Evolutionary conservation across 1,284 basidiomycete species (phyloP).

Genomic region (Sporisorium sorghi): DNA sequence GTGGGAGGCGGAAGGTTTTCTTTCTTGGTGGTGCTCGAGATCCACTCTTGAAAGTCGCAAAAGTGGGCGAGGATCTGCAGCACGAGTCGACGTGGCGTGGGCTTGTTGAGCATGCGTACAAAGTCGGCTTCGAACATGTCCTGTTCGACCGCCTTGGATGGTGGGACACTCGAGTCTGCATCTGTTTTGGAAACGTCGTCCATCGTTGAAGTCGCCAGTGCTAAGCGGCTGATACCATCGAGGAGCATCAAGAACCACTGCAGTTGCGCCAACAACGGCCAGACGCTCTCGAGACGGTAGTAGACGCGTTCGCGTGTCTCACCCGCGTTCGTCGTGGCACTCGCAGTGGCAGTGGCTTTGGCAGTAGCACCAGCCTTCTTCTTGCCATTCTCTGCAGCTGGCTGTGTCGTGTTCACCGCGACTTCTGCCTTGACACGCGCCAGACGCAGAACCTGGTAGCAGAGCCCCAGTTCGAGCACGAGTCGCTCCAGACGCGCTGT

Average conservation of each 20-base stretch:
- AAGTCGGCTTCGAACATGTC: constrained; percentile 24
- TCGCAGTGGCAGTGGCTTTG: constrained; percentile 9
- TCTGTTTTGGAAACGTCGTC: not conserved
- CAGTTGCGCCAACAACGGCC: constrained; percentile 45
- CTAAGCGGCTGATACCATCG: constrained; percentile 32
- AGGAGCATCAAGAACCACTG: constrained; percentile 45
- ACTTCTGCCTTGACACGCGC: constrained; percentile 27
- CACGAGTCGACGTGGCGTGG: constrained; percentile 36
- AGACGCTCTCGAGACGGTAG: constrained; percentile 46
- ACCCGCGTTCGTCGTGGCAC: not conserved
- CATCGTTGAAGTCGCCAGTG: constrained; percentile 16
- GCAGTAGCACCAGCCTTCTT: constrained; percentile 20
- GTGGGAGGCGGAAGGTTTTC: constrained; percentile 41
- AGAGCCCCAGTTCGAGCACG: constrained; percentile 32
- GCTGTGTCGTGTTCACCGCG: constrained; percentile 5
- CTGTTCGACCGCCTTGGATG: not conserved
- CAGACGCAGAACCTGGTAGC: constrained; percentile 33
- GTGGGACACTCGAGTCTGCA: not conserved
- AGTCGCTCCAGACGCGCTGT: constrained; percentile 21
- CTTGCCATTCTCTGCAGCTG: constrained; percentile 25
- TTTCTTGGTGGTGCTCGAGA: constrained; percentile 25
- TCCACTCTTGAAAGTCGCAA: constrained; percentile 46
- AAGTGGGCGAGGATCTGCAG: constrained; percentile 33
- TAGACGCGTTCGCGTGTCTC: constrained; percentile 30
- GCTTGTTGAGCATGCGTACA: constrained; percentile 38